Evolutionary conservation across 2,329 filamentous ascomycete species (phyloP).

Genomic region (Fusarium abutilonis): DNA sequence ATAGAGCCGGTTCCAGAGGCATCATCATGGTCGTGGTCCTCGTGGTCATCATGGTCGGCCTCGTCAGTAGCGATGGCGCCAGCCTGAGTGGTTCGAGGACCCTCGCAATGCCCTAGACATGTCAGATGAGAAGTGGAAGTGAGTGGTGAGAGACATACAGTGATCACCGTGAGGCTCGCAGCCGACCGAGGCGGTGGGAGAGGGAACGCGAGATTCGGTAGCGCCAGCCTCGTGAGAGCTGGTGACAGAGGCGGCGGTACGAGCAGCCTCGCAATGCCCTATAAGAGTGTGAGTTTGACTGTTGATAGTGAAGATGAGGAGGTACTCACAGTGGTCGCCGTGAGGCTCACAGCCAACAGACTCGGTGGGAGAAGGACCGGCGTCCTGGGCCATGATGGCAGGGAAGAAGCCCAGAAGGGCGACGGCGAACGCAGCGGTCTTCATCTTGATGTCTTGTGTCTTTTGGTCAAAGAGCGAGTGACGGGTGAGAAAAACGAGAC

Average conservation of each 20-base stretch:
- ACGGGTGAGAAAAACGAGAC: neutral
- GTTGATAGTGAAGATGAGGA: too few species aligned
- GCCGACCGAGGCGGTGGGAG: conserved; percentile 38
- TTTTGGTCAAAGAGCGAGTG: conserved; percentile 12
- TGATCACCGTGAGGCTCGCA: conserved; percentile 42
- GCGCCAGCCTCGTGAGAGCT: neutral
- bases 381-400: conserved; percentile 32
- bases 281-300: neutral
- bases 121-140: neutral
- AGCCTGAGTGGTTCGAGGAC: conserved; percentile 26
- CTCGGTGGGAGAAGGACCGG: conserved; percentile 41
- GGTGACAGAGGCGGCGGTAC: conserved; percentile 3
- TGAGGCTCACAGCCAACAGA: conserved; percentile 41
- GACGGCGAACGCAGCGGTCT: conserved; percentile 37
- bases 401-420: conserved; percentile 41
- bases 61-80: conserved; percentile 25
- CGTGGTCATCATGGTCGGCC: conserved; percentile 27
- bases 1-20: conserved; percentile 4
- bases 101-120: conserved; percentile 36
- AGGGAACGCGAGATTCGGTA: conserved; percentile 24
- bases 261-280: conserved; percentile 36
- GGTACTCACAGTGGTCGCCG: conserved; percentile 35
- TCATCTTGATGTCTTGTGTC: conserved; percentile 35
- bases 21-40: neutral
- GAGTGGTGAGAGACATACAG: neutral